Base-by-base conservation (phyloP, 768 basidiomycete genomes). In the Termitomyces sp. region DNA sequence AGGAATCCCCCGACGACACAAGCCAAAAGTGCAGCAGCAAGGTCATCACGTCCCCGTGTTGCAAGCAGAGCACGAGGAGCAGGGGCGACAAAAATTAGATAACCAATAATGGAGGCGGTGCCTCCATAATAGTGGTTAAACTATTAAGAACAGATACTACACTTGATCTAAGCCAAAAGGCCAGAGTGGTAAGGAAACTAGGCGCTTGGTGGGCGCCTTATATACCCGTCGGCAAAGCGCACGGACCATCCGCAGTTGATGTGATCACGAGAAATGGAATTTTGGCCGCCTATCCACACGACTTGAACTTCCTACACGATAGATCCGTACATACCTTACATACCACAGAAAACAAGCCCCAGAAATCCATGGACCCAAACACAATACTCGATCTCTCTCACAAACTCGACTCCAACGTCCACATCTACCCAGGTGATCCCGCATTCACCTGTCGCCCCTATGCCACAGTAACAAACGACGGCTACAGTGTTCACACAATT, bases 81-180 rank as follows among this genome's bases (percentile, higher is more conserved):
- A 76, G 78, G 69, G 78, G 79, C 75, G 74, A 73, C 79, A 81
- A 81, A 81, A 81, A 81, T 81, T 75, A 80, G 78, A 81, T 81
- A 81, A 81, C 80, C 80, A 80, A 65, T 40, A 80, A 80, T 81
- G 76, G 76, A 75, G 76, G 76, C 80, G 73, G 77, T 81, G 80
- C 76, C 77, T 73, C 75, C 78, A 81, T 81, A 81, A 82, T 82
- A 82, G 80, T 80, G 80, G 79, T 86, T 86, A 86, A 85, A 86
- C 84, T 86, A 85, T 86, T 86, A 89, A 91, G 89, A 91, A 91
- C 90, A 92, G 89, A 91, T 92, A 91, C 90, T 91, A 92, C 90
- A 92, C 89, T 91, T 91, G 89, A 91, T 92, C 90, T 90, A 91
- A 91, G 90, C 89, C 89, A 91, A 90, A 88, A 90, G 89, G 87